Evolutionary conservation across 192 early-diverging fungal genomes (phyloP), one percentile per base, ranked within the genome.

Genomic region (Backusella sp.): DNA sequence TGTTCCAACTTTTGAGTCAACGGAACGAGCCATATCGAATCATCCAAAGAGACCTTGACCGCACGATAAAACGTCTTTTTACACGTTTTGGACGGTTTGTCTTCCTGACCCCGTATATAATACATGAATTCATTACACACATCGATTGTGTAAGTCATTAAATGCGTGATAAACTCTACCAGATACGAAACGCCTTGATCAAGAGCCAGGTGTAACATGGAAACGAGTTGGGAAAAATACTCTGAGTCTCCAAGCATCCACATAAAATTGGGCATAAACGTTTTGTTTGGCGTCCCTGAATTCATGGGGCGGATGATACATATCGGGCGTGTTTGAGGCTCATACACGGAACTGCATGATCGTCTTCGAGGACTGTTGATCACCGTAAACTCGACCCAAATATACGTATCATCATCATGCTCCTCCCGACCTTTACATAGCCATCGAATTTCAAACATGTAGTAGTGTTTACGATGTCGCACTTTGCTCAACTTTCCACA

Each of bases 391-490:
- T 53, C 32, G 7, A 73, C 37, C 72, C 72, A 73, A 41, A 41
- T 37, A 23, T 23, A 69, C 8, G 41, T 23, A 6, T 71, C 39
- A n/a, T 71, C 39, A 17, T n/a, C 36, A 26, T 59, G 34, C 3
- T 35, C 19, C 9, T 39, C 52, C 11, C 32, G 8, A 30, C 35
- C 11, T 34, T 23, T 6, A 42, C 21, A 12, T 15, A 73, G 35
- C 72, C 72, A 73, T 41, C 56, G 72, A 28, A 73, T 44, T 62
- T 56, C 53, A 26, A 73, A 73, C 21, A 35, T 73, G 14, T 73
- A 56, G 39, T 73, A 44, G 11, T 12, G 56, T 28, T 44, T 34
- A 26, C 56, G 72, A 26, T 62, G 56, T 7, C 53, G 52, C 3
- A 41, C 37, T 2, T 73, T 56, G n/a, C 72, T 28, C 17, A 73